Evolutionary conservation across 495 filamentous ascomycete species (phyloP).

Genomic region (Hypoxylon crocopeplum): DNA sequence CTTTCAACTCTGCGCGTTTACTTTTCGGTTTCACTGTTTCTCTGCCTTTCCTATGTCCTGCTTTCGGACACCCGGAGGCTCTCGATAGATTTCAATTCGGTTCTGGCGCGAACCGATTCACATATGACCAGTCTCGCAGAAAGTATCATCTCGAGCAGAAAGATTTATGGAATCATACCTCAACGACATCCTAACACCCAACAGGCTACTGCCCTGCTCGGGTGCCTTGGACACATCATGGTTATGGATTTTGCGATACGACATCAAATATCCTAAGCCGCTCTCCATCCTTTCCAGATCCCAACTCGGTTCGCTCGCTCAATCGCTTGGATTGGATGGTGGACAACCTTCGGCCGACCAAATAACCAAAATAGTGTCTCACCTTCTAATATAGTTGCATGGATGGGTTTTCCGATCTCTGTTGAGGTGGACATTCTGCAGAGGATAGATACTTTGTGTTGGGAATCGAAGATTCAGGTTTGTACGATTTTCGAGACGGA

Average conservation of each 20-base stretch:
- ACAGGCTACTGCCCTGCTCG: constrained; percentile 57
- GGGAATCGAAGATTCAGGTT: constrained; percentile 44
- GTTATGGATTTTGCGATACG: constrained; percentile 65
- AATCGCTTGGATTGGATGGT: constrained; percentile 31
- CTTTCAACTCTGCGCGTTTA: constrained; percentile 7
- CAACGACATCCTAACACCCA: constrained; percentile 63
- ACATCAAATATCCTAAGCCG: constrained; percentile 30
- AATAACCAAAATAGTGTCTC: constrained; percentile 25
- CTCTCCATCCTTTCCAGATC: constrained; percentile 23
- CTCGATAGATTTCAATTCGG: constrained; percentile 38
- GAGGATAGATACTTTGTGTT: constrained; percentile 42
- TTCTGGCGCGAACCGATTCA: constrained; percentile 40
- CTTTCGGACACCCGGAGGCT: constrained; percentile 39
- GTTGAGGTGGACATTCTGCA: constrained; percentile 41
- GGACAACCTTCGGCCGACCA: constrained; percentile 31
- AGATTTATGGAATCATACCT: constrained; percentile 59
- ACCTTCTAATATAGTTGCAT: constrained; percentile 43
- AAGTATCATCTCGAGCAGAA: constrained; percentile 62
- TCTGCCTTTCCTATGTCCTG: constrained; percentile 45
- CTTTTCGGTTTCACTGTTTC: constrained; percentile 39
- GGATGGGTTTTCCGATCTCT: constrained; percentile 41
- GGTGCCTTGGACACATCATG: constrained; percentile 67
- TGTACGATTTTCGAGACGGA: constrained; percentile 26
- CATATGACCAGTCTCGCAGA: constrained; percentile 42
- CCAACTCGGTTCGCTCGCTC: constrained; percentile 23